Evolutionary conservation across 768 basidiomycete genomes (phyloP), one percentile per base, ranked within the genome.

Genomic region (Xanthoconium stramineum): DNA sequence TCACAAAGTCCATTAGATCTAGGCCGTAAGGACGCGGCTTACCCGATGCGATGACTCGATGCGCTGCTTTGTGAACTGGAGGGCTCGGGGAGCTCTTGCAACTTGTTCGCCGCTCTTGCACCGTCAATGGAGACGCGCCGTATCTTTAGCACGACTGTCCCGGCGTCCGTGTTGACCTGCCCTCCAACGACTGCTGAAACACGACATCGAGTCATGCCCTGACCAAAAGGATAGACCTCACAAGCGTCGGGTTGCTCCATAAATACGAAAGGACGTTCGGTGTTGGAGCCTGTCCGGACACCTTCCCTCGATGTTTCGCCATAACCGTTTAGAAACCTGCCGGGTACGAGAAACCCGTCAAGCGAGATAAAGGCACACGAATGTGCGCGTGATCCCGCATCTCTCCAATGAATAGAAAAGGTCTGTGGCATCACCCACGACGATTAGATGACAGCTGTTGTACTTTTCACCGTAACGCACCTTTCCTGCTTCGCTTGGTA

Each of bases 351-450:
- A 50, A 80, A 75, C 3, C 86, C 87, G 63, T 89, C 88, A 9
- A 89, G 70, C n/a, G 74, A 75, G 20, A 90, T 82, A 63, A 79
- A 88, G 0, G 79, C 72, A 55, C 83, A 86, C 5, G 83, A 81
- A 51, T 82, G 77, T 7, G 81, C 65, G 30, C 66, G 65, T 37
- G 80, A 75, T 33, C 80, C 86, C 53, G 79, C 74, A 62, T 89
- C 87, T 39, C 74, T 76, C 88, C 87, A 89, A 61, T 83, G 78
- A 0, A 89, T 79, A 5, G 75, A 73, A 66, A 89, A 89, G 6
- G 60, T 67, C 86, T 88, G 60, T 36, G 29, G 52, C 29, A 54
- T 30, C 13, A 30, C n/a, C 40, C 36, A 50, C 24, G 19, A 29
- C 28, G 45, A 42, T 64, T 39, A 59, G 52, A 50, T 29, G n/a